Percentiles rank a stretch among this genome's conserved stretches.
These are phyloP conservation scores for Bipolaris oryzae DNA, from an alignment of 2,329 filamentous ascomycete genomes.

Conservation along the genomic window DNA sequence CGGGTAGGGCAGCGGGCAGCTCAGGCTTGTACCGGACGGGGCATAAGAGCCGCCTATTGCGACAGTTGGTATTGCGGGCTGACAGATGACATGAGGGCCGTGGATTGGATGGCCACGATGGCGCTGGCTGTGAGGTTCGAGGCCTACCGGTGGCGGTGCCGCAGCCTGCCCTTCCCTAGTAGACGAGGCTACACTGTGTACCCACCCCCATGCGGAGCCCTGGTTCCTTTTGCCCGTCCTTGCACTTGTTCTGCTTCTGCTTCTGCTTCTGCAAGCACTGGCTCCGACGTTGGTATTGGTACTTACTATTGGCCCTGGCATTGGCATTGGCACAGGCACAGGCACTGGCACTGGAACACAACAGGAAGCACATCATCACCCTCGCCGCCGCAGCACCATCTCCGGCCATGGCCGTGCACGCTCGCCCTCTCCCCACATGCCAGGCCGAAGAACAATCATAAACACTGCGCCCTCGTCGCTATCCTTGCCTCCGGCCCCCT, in stretches of 20 bases:
- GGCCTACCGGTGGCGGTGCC: neutral
- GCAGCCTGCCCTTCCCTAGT: neutral
- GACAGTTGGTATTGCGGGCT: no score
- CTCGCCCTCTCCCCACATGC: constrained; percentile 1
- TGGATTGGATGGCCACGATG: neutral
- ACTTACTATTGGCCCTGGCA: neutral
- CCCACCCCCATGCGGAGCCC: no score
- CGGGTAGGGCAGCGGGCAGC: neutral
- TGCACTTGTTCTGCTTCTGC: no score
- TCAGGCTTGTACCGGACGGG: neutral
- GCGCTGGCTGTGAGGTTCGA: neutral
- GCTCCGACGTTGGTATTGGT: no score
- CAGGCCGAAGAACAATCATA: neutral
- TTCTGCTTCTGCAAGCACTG: no score
- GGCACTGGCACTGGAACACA: neutral
- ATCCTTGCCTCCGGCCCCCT: constrained; percentile 11
- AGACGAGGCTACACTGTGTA: no score
- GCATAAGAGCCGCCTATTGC: neutral
- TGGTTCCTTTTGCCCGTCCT: no score
- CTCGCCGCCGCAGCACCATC: constrained; percentile 24
- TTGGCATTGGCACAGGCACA: neutral
- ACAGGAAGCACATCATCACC: constrained; percentile 15
- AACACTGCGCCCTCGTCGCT: constrained; percentile 5
- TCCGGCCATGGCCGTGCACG: constrained; percentile 31
- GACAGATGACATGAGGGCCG: neutral